Evolutionary conservation across 306 rosid genomes (phyloP).

Genomic region (Trifolium pratense): DNA sequence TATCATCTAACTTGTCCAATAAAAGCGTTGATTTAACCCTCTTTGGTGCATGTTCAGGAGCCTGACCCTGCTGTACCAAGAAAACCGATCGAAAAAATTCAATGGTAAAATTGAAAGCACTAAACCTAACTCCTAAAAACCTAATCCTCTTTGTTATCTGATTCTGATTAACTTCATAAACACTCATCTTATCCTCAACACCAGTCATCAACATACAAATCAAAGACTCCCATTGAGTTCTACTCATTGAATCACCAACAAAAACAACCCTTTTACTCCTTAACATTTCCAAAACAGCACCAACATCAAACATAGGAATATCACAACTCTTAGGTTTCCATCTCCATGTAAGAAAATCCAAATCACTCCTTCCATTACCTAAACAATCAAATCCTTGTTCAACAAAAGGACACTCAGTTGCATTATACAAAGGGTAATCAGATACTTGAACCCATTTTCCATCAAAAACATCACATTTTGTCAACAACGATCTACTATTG

Average conservation of each 20-base stretch:
- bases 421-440: constrained; percentile 69
- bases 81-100: constrained; percentile 87
- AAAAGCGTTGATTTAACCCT: constrained; percentile 78
- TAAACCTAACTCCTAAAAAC: constrained; percentile 75
- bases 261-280: constrained; percentile 77
- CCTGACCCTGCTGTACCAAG: constrained; percentile 64
- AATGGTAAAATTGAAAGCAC: constrained; percentile 73
- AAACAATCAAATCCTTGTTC: constrained; percentile 82
- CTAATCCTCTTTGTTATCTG: constrained; percentile 66
- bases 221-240: constrained; percentile 91
- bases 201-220: constrained; percentile 89
- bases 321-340: constrained; percentile 76
- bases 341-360: constrained; percentile 72
- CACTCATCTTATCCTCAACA: constrained; percentile 71
- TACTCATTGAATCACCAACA: constrained; percentile 92
- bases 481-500: constrained; percentile 27
- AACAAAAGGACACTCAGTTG: constrained; percentile 79
- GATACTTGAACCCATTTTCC: constrained; percentile 71
- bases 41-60: constrained; percentile 72
- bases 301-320: constrained; percentile 59
- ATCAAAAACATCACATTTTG: constrained; percentile 62
- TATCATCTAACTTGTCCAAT: constrained; percentile 72
- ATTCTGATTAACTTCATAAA: constrained; percentile 78
- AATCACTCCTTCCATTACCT: constrained; percentile 71
- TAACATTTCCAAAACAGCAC: constrained; percentile 56